These are phyloP conservation scores for Phytophthora ramorum DNA, from an alignment of 352 stramenopile species.

Conservation along the genomic window DNA sequence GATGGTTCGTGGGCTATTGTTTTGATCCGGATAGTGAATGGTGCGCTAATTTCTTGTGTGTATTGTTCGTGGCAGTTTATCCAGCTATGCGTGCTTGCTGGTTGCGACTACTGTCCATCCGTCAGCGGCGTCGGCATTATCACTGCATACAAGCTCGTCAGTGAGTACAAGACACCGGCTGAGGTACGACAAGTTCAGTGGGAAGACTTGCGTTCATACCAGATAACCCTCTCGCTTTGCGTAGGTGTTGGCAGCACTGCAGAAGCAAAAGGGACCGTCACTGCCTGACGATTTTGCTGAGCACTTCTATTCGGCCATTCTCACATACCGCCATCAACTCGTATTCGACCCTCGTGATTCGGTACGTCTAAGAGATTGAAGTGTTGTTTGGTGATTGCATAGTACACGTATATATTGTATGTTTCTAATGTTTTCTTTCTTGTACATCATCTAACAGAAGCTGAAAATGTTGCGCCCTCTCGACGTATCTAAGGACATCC, in stretches of 20 bases:
- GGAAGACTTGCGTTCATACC: not conserved
- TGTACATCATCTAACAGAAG: constrained; percentile 47
- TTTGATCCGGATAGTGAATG: not conserved
- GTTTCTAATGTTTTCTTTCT: constrained; percentile 21
- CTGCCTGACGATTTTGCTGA: constrained; percentile 51
- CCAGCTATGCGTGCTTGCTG: constrained; percentile 85
- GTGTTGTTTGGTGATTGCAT: not conserved
- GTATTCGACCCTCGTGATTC: constrained; percentile 84
- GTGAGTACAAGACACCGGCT: constrained; percentile 47
- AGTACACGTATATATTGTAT: constrained; percentile 11
- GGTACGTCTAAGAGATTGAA: constrained; percentile 30
- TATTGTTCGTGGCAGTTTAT: constrained; percentile 60
- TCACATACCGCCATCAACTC: constrained; percentile 91
- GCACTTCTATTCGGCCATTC: constrained; percentile 67
- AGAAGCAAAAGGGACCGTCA: constrained; percentile 48
- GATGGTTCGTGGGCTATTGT: constrained; percentile 58
- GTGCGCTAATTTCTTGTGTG: not conserved
- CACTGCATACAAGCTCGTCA: constrained; percentile 85
- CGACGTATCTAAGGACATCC: constrained; percentile 58
- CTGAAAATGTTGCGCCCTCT: constrained; percentile 83
- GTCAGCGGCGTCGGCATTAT: constrained; percentile 80
- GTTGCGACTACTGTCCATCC: constrained; percentile 91
- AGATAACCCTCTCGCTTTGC: not conserved
- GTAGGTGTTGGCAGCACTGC: constrained; percentile 65
- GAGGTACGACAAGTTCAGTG: constrained; percentile 44